Evolutionary conservation across 352 stramenopile genomes (phyloP), one percentile per base, ranked within the genome.

Genomic region (Globisporangium okanoganense): DNA sequence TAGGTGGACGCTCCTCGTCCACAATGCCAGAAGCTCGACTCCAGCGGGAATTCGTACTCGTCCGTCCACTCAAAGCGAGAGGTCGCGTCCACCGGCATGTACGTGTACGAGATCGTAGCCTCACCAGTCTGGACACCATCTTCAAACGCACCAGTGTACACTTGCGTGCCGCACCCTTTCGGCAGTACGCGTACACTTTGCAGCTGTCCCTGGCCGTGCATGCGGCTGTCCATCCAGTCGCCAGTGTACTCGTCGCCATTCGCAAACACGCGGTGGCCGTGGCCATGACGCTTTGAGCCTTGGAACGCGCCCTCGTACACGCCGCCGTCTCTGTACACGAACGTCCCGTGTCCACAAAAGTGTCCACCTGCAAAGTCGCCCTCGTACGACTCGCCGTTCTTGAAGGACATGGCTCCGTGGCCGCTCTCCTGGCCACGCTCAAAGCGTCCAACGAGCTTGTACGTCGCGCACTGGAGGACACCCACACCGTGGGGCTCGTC

Each of bases 341-440:
- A 78, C 13, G 49, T 66, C 6, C 83, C 83, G 36, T 71, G 55
- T n/a, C 79, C 83, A 20, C 85, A 60, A 10, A 83, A 70, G 43
- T 76, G 55, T 1, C 83, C 79, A 7, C 70, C 64, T 6, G 59
- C 35, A 27, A 91, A 88, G 10, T 70, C 51, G 3, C 85, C 85
- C 53, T 93, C 82, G 62, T 93, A 95, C 25, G 70, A 67, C 59
- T 93, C 83, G 1, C 85, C 83, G 45, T 83, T 88, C 13, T 71
- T 62, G 36, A 79, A 90, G 20, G 63, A 78, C 56, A 86, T 75
- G 8, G 67, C 69, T 0, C 83, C 82, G 27, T 88, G 75, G 38
- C 83, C 83, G 29, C 72, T 69, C 56, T 83, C 79, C n/a, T 71
- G 49, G 7, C 80, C 83, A 18, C 67, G 43, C 4, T 64, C 31